These are phyloP conservation scores for Tuber microsphaerosporum DNA, from an alignment of 495 filamentous ascomycete genomes.

Conservation along the genomic window DNA sequence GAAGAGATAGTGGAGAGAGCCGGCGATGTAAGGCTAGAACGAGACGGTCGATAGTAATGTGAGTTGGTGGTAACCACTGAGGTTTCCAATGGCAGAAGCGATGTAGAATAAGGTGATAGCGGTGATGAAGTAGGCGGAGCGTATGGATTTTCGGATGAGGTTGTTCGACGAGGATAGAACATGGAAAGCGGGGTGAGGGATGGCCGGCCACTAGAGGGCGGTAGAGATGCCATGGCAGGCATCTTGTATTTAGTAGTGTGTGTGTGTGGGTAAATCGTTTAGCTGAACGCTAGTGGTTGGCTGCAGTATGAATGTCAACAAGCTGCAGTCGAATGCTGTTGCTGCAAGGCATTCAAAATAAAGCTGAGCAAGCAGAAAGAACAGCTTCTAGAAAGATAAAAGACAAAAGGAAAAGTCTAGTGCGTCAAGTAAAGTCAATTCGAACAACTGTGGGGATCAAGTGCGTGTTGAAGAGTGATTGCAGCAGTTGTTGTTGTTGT, in stretches of 20 bases:
- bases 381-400: not conserved
- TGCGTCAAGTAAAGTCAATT: not conserved
- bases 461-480: not conserved
- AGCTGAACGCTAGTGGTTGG: not conserved
- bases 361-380: not conserved
- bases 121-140: conserved; percentile 33
- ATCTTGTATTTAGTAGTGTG: not conserved
- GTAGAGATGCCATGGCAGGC: conserved; percentile 16
- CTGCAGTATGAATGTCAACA: not conserved
- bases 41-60: conserved; percentile 39
- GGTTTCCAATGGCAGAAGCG: conserved; percentile 7
- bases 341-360: not conserved
- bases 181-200: conserved; percentile 7
- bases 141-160: conserved; percentile 12
- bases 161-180: conserved; percentile 15
- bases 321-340: not conserved
- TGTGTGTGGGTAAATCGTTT: not conserved
- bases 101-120: conserved; percentile 23
- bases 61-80: conserved; percentile 12
- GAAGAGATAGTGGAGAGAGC: conserved; percentile 36
- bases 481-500: not conserved
- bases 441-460: not conserved
- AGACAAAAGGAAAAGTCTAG: not conserved
- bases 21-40: conserved; percentile 34
- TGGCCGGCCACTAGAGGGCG: conserved; percentile 7